Base-by-base conservation (phyloP, 345 rosid species). In the Geranium rotundifolium region DNA sequence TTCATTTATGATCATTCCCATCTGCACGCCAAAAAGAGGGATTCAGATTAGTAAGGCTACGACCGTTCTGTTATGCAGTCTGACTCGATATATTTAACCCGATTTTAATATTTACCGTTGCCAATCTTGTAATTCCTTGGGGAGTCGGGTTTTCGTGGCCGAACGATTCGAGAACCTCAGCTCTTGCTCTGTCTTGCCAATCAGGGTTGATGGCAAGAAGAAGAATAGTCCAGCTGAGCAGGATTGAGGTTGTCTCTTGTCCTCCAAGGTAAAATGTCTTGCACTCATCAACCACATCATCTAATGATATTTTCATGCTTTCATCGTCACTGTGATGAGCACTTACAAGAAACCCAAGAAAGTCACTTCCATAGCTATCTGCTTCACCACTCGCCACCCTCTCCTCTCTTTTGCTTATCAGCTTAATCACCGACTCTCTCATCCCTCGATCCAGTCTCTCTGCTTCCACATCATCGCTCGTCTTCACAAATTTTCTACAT, bases 161-260 rank as follows among this genome's bases (percentile, higher is more conserved):
- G 41, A 77, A 69, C 19, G 67, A 14, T 0, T 68, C 54, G 19
- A 72, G 41, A 41, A 77, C 79, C 61, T 77, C 79, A 3, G 57
- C 55, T 54, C 82, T 77, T 9, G 68, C 83, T 57, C 63, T 67
- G 1, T 77, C 81, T 46, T 79, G 84, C 82, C 82, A 79, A 30
- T 79, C 77, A 10, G 67, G 20, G 57, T 71, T 64, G 46, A 67
- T 54, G n/a, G 82, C 84, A 3, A 80, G 67, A 60, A 83, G 81
- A 49, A 77, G 29, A 62, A 67, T 19, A 1, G 74, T 67, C 85
- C 83, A 78, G 7, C 74, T 15, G 15, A 82, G 80, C 63, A 63
- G 54, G 64, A 69, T 60, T 54, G 65, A 7, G 0, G 70, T 70
- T 7, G 79, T 77, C 60, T 73, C 82, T 1, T 70, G 80, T 29